phyloP scores from a whole-genome alignment of 768 basidiomycete genomes.

The Dacryopinax spathularia region DNA sequence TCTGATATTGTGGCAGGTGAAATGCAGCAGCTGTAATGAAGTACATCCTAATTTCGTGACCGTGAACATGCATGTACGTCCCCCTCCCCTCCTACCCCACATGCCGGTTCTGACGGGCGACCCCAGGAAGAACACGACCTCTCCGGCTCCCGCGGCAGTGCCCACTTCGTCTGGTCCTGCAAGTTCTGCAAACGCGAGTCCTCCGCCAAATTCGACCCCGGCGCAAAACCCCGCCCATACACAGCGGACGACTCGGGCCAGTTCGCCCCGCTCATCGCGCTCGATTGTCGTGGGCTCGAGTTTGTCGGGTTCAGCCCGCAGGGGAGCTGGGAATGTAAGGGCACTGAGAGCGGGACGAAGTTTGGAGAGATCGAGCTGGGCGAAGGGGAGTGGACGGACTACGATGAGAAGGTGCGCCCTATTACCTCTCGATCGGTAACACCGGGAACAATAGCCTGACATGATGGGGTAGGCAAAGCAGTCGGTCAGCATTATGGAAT shows the following conservation, averaged over 20 bases:
- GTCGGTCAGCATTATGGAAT: slow-evolving; percentile 56
- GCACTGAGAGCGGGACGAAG: slow-evolving; percentile 36
- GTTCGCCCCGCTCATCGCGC: slow-evolving; percentile 47
- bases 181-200: slow-evolving; percentile 54
- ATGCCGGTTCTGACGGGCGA: background rate
- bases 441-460: background rate
- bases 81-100: background rate
- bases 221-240: slow-evolving; percentile 35
- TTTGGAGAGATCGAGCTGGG: slow-evolving; percentile 55
- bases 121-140: slow-evolving; percentile 50
- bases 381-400: slow-evolving; percentile 70
- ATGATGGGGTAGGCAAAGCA: slow-evolving; percentile 42
- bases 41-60: slow-evolving; percentile 55
- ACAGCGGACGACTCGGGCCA: slow-evolving; percentile 42
- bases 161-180: slow-evolving; percentile 71
- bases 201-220: slow-evolving; percentile 60
- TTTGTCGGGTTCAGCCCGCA: slow-evolving; percentile 65
- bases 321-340: slow-evolving; percentile 69
- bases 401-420: slow-evolving; percentile 67
- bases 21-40: slow-evolving; percentile 69
- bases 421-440: background rate
- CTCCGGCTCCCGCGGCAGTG: slow-evolving; percentile 51
- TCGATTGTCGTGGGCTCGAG: slow-evolving; percentile 82
- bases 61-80: slow-evolving; percentile 50
- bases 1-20: slow-evolving; percentile 34